Base-by-base conservation (phyloP, 495 filamentous ascomycete genomes). In the Neurospora africana region DNA sequence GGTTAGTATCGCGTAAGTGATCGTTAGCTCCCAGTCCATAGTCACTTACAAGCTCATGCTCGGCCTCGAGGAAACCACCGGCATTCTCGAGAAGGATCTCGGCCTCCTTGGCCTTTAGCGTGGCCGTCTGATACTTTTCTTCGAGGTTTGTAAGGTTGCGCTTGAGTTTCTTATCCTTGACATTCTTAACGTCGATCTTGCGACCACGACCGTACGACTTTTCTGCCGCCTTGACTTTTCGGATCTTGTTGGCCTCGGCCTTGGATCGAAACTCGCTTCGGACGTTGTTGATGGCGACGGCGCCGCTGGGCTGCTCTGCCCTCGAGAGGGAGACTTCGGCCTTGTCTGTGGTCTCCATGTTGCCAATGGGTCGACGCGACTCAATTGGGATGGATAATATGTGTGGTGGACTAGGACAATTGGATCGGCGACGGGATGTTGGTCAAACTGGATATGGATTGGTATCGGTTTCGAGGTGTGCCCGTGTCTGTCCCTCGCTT, bases 71-170 rank as follows among this genome's bases (percentile, higher is more conserved):
- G 75, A 95, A 95, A 8, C 95, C 95, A 23, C 86, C 84, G n/a
- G 89, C 85, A 76, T 97, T 92, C 79, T 97, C 95, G 43, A 95
- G 87, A 61, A 99, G 84, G 73, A 98, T 97, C 83, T 98, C 96
- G 7, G 94, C 93, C 89, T 98, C 94, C 79, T 94, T 93, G 6
- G 95, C 92, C 78, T 90, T 89, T 10, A 95, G 80, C 0, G 91
- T 82, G 3, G 94, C 94, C 76, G 90, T 87, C 79, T 94, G 88
- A 81, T 94, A 94, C 79, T 92, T 94, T 68, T 82, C 82, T 77
- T 99, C 95, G 68, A 97, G 85, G 17, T 84, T 84, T 74, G 87
- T 89, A 5, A 99, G 84, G 76, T 92, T 97, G 4, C 88, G 87
- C 40, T 93, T 89, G 40, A 98, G 84, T 78, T 98, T 99, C 85